Percentiles rank a stretch among this genome's conserved stretches.
Evolutionary conservation across 2,329 filamentous ascomycete genomes (phyloP).

Genomic region (Colletotrichum musicola): DNA sequence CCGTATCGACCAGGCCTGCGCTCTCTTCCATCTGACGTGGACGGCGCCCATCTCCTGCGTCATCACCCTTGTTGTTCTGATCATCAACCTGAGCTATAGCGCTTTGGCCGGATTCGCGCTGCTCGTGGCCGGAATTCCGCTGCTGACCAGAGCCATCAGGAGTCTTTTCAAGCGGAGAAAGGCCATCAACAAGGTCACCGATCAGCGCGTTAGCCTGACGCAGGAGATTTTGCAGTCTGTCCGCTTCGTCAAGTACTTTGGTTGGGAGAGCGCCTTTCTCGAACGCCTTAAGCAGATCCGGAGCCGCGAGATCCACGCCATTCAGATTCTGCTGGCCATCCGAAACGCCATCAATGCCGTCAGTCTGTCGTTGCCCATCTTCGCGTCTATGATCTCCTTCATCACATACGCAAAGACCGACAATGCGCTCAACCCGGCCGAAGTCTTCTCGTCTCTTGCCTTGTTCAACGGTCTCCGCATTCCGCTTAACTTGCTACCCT

Average conservation of each 20-base stretch:
- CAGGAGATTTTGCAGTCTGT: constrained; percentile 94
- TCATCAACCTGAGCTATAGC: constrained; percentile 91
- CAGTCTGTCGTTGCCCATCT: constrained; percentile 88
- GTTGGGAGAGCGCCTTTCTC: constrained; percentile 92
- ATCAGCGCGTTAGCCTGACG: constrained; percentile 89
- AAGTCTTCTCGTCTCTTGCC: constrained; percentile 92
- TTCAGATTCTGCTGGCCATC: constrained; percentile 85
- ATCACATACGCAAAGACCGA: constrained; percentile 81
- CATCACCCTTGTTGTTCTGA: constrained; percentile 81
- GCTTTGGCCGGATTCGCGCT: constrained; percentile 90
- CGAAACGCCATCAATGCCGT: constrained; percentile 88
- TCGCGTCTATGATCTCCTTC: constrained; percentile 95
- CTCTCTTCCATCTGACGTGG: constrained; percentile 93
- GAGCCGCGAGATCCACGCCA: constrained; percentile 81
- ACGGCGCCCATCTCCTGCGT: constrained; percentile 83
- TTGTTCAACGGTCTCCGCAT: constrained; percentile 93
- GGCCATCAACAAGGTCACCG: constrained; percentile 91
- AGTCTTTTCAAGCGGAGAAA: constrained; percentile 80
- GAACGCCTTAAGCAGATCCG: constrained; percentile 81
- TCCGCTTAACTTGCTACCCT: constrained; percentile 88
- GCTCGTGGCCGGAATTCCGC: constrained; percentile 81
- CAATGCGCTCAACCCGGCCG: constrained; percentile 77
- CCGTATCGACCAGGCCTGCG: constrained; percentile 88
- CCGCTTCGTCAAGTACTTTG: constrained; percentile 96
- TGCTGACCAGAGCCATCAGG: constrained; percentile 82